Conservation (phyloP, 768 basidiomycete species). For the Calocybe gangraenosa region DNA sequence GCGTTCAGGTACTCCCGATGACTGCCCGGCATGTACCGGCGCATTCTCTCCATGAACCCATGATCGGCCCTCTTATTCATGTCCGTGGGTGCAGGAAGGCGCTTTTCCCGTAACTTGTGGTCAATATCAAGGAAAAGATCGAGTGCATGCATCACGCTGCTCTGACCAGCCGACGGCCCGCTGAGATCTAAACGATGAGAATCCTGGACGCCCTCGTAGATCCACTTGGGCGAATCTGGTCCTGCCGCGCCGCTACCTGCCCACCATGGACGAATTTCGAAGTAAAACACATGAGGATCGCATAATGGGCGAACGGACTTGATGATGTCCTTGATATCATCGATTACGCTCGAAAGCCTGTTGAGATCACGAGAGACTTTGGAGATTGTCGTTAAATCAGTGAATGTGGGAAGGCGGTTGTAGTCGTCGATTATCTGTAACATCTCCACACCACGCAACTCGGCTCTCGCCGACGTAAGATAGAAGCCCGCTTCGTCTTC, state of each 20-base stretch:
- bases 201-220: constrained; percentile 73
- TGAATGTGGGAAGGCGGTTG: constrained; percentile 65
- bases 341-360: constrained; percentile 64
- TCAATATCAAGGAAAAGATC: constrained; percentile 89
- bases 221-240: constrained; percentile 51
- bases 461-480: constrained; percentile 75
- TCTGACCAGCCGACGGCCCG: constrained; percentile 94
- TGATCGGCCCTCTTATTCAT: constrained; percentile 62
- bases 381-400: constrained; percentile 57
- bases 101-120: constrained; percentile 70
- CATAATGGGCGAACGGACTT: constrained; percentile 64
- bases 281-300: constrained; percentile 87
- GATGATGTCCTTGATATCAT: constrained; percentile 69
- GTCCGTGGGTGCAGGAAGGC: constrained; percentile 63
- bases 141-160: constrained; percentile 82
- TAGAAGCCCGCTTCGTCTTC: constrained; percentile 87
- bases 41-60: constrained; percentile 91
- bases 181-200: constrained; percentile 60
- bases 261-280: constrained; percentile 90
- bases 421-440: constrained; percentile 86
- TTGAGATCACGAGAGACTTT: constrained; percentile 71
- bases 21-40: constrained; percentile 90
- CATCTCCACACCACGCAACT: constrained; percentile 83
- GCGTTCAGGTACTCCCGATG: constrained; percentile 82
- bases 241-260: constrained; percentile 71